Evolutionary conservation across 257 asterid genomes (phyloP).

Genomic region (Ilex asprella): DNA sequence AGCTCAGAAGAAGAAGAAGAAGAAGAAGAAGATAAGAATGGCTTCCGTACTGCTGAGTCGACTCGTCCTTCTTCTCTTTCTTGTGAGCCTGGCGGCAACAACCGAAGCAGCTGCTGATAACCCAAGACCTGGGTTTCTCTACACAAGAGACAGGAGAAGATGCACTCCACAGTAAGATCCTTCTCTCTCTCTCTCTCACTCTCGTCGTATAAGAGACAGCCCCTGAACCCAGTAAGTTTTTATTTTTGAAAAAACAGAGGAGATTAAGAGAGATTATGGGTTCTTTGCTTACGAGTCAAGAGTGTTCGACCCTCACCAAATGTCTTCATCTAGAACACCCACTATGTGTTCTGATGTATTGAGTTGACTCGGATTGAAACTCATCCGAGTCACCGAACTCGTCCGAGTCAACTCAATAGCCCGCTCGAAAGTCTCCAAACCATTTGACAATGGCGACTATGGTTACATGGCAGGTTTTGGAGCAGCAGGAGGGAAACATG

Average conservation of each 20-base stretch:
- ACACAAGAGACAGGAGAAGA: constrained; percentile 67
- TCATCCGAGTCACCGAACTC: no score
- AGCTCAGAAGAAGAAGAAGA: not conserved
- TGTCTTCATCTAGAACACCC: no score
- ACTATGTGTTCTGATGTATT: no score
- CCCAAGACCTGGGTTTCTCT: constrained; percentile 54
- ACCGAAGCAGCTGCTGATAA: constrained; percentile 14
- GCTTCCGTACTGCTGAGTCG: not conserved
- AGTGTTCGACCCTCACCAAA: no score
- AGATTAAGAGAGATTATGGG: not conserved
- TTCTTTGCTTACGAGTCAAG: not conserved
- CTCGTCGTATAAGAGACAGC: no score
- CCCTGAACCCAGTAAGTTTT: not conserved
- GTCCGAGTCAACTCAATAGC: not conserved
- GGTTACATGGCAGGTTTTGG: constrained; percentile 48
- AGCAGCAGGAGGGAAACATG: constrained; percentile 71
- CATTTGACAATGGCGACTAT: not conserved
- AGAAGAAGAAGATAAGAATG: not conserved
- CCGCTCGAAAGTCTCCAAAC: no score
- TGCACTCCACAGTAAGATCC: constrained; percentile 69
- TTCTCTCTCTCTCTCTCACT: not conserved
- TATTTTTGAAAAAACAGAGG: not conserved
- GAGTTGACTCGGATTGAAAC: no score
- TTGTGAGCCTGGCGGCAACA: constrained; percentile 8
- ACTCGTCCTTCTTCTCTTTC: constrained; percentile 5